phyloP scores from a whole-genome alignment of 2,329 filamentous ascomycete species.

The Dactylellina sp. region DNA sequence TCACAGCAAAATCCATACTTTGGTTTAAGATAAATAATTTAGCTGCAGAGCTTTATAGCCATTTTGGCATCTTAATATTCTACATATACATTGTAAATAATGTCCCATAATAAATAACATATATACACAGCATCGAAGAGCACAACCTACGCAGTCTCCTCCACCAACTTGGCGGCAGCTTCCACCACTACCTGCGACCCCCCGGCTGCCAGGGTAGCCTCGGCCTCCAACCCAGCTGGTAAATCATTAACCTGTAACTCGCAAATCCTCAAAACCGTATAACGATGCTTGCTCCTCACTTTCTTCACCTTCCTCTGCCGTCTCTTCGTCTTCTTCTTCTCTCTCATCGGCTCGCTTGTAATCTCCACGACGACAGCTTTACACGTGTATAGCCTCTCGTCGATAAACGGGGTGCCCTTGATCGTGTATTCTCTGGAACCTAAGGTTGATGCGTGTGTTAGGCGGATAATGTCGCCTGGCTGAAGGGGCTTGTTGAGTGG shows the following conservation, averaged over 20 bases:
- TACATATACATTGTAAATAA: too few relatives aligned
- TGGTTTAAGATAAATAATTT: too few relatives aligned
- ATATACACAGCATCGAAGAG: too few relatives aligned
- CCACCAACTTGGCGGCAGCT: constrained; percentile 4
- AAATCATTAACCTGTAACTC: constrained; percentile 77
- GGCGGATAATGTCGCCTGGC: constrained; percentile 83
- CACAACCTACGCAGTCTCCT: not conserved
- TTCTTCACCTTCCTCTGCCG: constrained; percentile 78
- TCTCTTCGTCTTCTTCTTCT: constrained; percentile 84
- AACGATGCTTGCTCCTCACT: constrained; percentile 89
- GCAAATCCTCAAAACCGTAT: constrained; percentile 85
- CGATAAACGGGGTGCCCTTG: constrained; percentile 82
- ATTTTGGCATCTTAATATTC: too few relatives aligned
- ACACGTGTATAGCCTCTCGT: constrained; percentile 85
- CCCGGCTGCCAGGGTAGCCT: constrained; percentile 62
- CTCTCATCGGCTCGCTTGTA: constrained; percentile 81
- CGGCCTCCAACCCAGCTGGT: constrained; percentile 68
- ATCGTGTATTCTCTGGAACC: constrained; percentile 92
- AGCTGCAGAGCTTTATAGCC: too few relatives aligned
- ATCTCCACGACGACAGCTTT: constrained; percentile 85
- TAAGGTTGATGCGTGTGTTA: constrained; percentile 84
- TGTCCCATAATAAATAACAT: too few relatives aligned
- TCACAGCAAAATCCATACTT: too few relatives aligned
- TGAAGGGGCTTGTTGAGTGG: constrained; percentile 52
- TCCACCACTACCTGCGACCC: not conserved